Base-by-base conservation (phyloP, 2,329 filamentous ascomycete species). In the Phaeosphaeria sp. region DNA sequence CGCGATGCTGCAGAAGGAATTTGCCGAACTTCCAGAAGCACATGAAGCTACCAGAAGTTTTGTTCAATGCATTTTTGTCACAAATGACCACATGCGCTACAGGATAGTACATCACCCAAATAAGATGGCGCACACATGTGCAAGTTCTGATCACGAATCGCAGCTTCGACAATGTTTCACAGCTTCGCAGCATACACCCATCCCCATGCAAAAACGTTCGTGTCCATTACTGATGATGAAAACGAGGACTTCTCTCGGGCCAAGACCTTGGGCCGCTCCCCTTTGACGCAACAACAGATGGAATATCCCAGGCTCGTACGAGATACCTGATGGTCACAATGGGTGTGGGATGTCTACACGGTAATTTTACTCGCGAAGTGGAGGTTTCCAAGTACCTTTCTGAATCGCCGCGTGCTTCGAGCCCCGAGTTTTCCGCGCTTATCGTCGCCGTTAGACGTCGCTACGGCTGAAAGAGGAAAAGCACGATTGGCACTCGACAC, bases 401-500 rank as follows among this genome's bases (percentile, higher is more conserved):
- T 30, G 18, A 27, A 24, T 20, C 49, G n/a, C 39, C 49, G 25
- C 49, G 49, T 44, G 36, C 49, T 21, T 24, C 24, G 11, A 44
- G n/a, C 42, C 50, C 50, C 39, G 27, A 40, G 18, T 39, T 46
- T 53, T 27, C 44, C 22, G 44, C 22, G 44, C 15, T 24, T 39
- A 49, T 39, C 20, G 30, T 49, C 47, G 47, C 30, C 18, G 30
- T 47, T n/a, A 36, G 40, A 25, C 9, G 25, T 24, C 24, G 24
- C 46, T 45, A 22, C 21, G 15, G 13, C 50, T 18, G 0, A 24
- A 59, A 11, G 6, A n/a, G 48, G 55, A 6, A 60, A 59, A 39
- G 25, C 6, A n/a, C 2, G 6, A 36, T 8, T 33, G 13, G 17
- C 3, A 13, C 65, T 64, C 61, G 63, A 60, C 59, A 56, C 36